Evolutionary conservation across 139 green algal genomes (phyloP).

Genomic region (Parachlorella kessleri): DNA sequence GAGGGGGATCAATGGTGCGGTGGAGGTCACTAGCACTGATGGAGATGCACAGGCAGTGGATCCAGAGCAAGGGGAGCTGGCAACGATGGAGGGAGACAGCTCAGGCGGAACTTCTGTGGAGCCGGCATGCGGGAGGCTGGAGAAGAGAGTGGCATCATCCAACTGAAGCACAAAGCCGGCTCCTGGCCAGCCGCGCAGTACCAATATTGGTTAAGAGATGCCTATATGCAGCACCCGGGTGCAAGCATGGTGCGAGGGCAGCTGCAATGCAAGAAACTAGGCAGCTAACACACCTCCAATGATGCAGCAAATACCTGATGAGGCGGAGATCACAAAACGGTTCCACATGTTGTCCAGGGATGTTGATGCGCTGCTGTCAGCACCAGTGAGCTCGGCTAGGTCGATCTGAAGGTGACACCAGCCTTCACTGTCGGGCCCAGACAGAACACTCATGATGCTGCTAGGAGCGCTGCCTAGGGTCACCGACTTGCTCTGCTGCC

Average conservation of each 20-base stretch:
- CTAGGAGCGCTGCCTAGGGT: neutral
- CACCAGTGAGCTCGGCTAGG: neutral
- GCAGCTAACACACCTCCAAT: too few species aligned
- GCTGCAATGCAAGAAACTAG: too few species aligned
- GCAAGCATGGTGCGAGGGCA: too few species aligned
- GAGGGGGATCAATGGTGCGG: neutral
- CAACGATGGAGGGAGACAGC: too few species aligned
- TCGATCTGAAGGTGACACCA: conserved; percentile 41
- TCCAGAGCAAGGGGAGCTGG: conserved; percentile 16
- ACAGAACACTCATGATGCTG: conserved; percentile 16
- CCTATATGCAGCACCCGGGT: too few species aligned
- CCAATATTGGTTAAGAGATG: too few species aligned
- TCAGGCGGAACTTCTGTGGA: too few species aligned
- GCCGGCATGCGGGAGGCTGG: too few species aligned
- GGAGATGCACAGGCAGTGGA: neutral
- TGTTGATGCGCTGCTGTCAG: neutral
- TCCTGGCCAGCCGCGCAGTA: conserved; percentile 11
- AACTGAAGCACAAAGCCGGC: conserved; percentile 20
- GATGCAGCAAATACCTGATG: too few species aligned
- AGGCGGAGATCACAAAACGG: conserved; percentile 44
- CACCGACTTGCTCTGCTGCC: conserved; percentile 7
- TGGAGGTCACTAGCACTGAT: neutral
- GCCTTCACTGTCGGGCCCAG: conserved; percentile 37
- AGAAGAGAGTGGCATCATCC: neutral
- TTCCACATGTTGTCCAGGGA: conserved; percentile 27